Base-by-base conservation (phyloP, 345 rosid genomes). In the Eucalyptus sp. region DNA sequence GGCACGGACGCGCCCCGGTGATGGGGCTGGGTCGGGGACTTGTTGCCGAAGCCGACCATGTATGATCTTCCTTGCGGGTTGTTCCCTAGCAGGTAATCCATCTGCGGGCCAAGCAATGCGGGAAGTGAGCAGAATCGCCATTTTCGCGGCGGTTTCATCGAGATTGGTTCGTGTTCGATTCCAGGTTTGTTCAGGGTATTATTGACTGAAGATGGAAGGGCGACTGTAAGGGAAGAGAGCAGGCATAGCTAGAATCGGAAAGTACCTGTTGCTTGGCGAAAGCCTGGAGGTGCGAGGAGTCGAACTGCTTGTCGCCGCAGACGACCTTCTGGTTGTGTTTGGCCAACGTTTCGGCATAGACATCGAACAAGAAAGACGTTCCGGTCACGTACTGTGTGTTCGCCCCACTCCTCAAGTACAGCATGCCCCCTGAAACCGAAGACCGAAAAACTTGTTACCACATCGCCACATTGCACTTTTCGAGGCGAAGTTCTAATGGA, bases 1-100 rank as follows among this genome's bases (percentile, higher is more conserved):
- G 96, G 96, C 29, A 96, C 93, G 2, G 99, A 95, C 11, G 99
- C 97, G 25, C 98, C 99, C 83, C 98, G 91, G 68, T 97, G 99
- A 88, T 97, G 99, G 6, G 99, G 95, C 68, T 96, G 96, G 44
- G 62, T 87, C 16, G 99, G 99, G 12, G 99, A 95, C 90, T 96
- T 94, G 60, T 85, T 84, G 46, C 99, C 99, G 79, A 95, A 96
- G 43, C 97, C 99, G 4, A 96, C 99, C 99, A 97, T 97, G 93
- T 94, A 95, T 0, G 99, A 97, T 91, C 99, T 92, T 88, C 98
- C 94, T 66, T 44, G 44, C 13, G 99, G 99, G 90, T 97, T 97
- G 87, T 86, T 79, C 17, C 99, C 99, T 9, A 97, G 92, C 87
- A 96, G 56, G 93, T 98, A 96, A 89, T 97, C 98, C 86, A 95